Base-by-base conservation (phyloP, 352 stramenopile species). In the Pythium brassicae region DNA sequence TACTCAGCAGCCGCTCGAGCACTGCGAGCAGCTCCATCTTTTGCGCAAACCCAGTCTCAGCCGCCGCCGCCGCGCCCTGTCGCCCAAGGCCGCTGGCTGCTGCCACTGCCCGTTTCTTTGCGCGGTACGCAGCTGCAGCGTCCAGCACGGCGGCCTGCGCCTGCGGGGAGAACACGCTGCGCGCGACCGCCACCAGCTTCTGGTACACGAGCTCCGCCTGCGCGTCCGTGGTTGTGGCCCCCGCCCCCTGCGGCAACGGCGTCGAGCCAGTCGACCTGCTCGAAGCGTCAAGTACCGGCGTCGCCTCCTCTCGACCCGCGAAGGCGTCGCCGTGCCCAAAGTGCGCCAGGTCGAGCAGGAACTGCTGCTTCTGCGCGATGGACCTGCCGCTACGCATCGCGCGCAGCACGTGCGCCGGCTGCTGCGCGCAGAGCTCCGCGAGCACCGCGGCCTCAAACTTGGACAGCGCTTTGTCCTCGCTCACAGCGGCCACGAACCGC, bases 1-100 rank as follows among this genome's bases (percentile, higher is more conserved):
- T 79, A 59, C 78, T 78, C 42, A 90, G 53, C 35, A 90, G 59
- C 44, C 53, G 65, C 64, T 87, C 77, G 7, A 87, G 56, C 12
- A 86, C 26, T 0, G 23, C 53, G 2, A 90, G 55, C 20, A 90
- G 57, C 61, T 90, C 71, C 61, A 83, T 72, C 10, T 72, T 64
- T 4, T 72, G 61, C n/a, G 53, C 53, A 10, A 73, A 68, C 9
- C 59, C 56, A 1, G 39, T 23, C 2, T 65, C 63, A 1, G 39
- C 22, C 11, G 52, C 29, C 12, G 8, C 6, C 17, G 25, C 20
- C 22, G 23, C n/a, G 19, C 25, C 15, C 19, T 15, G n/a, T n/a
- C n/a, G n/a, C n/a, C n/a, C n/a, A n/a, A n/a, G n/a, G n/a, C n/a
- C n/a, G 14, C 27, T 22, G 40, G 50, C 4, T 23, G n/a, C 5